phyloP scores from a whole-genome alignment of 1,139 yeast species.

The Debaryomycetaceae sp. region DNA sequence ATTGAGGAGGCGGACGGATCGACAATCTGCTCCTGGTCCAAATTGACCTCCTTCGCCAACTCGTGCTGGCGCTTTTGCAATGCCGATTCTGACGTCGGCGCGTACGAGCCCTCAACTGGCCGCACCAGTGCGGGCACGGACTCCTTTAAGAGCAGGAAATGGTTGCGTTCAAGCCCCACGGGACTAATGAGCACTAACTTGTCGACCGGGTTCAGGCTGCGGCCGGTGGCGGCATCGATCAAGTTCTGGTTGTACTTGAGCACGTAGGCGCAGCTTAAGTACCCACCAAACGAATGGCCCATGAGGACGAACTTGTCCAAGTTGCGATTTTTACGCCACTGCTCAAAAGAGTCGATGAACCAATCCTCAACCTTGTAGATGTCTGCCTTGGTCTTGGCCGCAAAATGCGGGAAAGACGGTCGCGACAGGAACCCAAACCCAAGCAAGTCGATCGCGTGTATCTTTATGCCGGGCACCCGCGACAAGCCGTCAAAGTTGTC shows the following conservation, averaged over 20 bases:
- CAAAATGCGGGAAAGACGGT: constrained; percentile 35
- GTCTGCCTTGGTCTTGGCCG: constrained; percentile 26
- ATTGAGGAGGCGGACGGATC: neutral
- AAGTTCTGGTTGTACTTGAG: constrained; percentile 47
- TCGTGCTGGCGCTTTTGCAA: constrained; percentile 13
- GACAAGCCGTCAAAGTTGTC: constrained; percentile 38
- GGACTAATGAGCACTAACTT: constrained; percentile 43
- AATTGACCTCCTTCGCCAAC: constrained; percentile 21
- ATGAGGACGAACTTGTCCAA: constrained; percentile 63
- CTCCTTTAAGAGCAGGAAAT: constrained; percentile 25
- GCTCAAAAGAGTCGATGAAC: constrained; percentile 78
- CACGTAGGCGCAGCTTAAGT: constrained; percentile 75
- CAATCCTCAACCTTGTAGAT: constrained; percentile 57
- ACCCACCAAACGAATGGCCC: constrained; percentile 95
- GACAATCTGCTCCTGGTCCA: constrained; percentile 24
- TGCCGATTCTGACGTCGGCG: neutral
- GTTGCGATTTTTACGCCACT: constrained; percentile 64
- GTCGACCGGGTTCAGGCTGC: constrained; percentile 23
- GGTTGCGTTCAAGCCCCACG: constrained; percentile 41
- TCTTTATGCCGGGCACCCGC: constrained; percentile 36
- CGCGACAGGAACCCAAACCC: constrained; percentile 46
- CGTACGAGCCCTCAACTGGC: too few relatives aligned
- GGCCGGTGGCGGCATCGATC: constrained; percentile 21
- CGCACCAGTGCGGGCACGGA: too few relatives aligned
- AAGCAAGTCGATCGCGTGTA: constrained; percentile 42